These are phyloP conservation scores for Saccharomyces eubayanus DNA, from an alignment of 805 yeast genomes.

Conservation along the genomic window DNA sequence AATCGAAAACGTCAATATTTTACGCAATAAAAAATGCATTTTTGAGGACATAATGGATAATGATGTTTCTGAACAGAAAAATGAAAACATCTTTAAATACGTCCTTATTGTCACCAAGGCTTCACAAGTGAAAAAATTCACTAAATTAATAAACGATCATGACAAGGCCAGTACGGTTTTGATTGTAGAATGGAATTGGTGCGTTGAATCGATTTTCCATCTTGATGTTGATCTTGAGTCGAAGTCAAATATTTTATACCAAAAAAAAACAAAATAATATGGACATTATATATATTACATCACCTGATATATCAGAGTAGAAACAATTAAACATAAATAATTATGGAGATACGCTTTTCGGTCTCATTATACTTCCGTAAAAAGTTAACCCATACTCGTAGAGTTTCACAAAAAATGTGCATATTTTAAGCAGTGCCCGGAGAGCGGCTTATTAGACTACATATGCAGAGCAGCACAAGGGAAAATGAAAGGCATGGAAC, in stretches of 20 bases:
- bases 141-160: conserved; percentile 7
- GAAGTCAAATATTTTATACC: conserved; percentile 6
- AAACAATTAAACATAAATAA: neutral
- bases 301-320: neutral
- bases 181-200: conserved; percentile 31
- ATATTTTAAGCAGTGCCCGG: too few species aligned
- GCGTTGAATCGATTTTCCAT: conserved; percentile 23
- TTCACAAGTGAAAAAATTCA: conserved; percentile 24
- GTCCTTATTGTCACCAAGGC: conserved; percentile 24
- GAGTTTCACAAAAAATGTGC: too few species aligned
- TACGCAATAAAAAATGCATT: conserved; percentile 14
- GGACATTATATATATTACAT: neutral
- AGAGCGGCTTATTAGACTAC: too few species aligned
- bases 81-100: conserved; percentile 5
- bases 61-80: neutral
- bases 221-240: conserved; percentile 12
- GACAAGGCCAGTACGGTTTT: conserved; percentile 7
- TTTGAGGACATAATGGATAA: conserved; percentile 9
- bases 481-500: too few species aligned
- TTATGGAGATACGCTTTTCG: neutral
- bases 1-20: conserved; percentile 13
- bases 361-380: too few species aligned
- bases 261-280: neutral
- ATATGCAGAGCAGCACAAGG: too few species aligned
- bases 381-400: too few species aligned